phyloP scores from a whole-genome alignment of 495 filamentous ascomycete species.

The Friedmanniomyces endolithicus region DNA sequence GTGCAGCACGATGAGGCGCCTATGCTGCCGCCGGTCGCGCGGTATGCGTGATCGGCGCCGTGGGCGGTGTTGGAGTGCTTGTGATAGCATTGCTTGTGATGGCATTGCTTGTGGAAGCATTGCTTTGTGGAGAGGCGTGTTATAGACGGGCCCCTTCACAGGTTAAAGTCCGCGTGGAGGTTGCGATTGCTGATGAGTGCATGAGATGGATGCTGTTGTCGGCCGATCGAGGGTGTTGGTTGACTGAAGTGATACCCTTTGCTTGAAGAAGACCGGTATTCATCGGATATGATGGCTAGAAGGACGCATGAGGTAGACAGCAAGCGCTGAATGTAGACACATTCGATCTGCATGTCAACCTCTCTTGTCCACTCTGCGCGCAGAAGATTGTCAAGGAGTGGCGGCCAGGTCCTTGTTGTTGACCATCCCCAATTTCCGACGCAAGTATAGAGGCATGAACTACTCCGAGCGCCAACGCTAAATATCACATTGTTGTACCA shows the following conservation, averaged over 20 bases:
- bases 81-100: neutral
- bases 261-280: too few relatives aligned
- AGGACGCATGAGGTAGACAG: too few relatives aligned
- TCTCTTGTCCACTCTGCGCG: too few relatives aligned
- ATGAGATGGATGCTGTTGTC: neutral
- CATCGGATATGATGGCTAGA: too few relatives aligned
- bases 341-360: too few relatives aligned
- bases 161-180: neutral
- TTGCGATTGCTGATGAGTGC: neutral
- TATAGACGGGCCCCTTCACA: neutral
- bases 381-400: too few relatives aligned
- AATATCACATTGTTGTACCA: neutral
- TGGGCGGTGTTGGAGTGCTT: neutral
- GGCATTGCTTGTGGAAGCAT: neutral
- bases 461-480: neutral
- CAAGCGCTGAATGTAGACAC: too few relatives aligned
- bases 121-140: neutral
- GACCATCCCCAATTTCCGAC: too few relatives aligned
- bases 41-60: neutral
- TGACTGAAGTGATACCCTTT: too few relatives aligned
- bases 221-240: neutral
- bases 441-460: too few relatives aligned
- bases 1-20: constrained; percentile 4
- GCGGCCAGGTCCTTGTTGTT: too few relatives aligned
- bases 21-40: neutral